Percentiles rank a stretch among this genome's conserved stretches.
Conservation (phyloP, 371 early-diverging fungal species). For the Mucor circinelloides region DNA sequence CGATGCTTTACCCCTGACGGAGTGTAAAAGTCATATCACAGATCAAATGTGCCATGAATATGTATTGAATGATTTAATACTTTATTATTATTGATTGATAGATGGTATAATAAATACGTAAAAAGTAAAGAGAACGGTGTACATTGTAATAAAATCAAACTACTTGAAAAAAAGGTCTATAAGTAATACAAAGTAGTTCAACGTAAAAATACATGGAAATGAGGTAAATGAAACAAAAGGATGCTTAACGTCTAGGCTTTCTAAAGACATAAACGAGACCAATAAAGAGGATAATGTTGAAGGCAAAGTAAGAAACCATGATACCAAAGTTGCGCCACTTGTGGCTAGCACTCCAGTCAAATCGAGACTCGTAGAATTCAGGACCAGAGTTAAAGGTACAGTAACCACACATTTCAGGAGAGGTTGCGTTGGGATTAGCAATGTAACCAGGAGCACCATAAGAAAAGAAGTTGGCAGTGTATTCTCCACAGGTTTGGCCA, state of each 20-base stretch:
- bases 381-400: conserved; percentile 65
- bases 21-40: too few relatives aligned
- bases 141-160: neutral
- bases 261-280: conserved; percentile 48
- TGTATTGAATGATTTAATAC: neutral
- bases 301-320: conserved; percentile 55
- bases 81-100: conserved; percentile 3
- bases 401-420: conserved; percentile 59
- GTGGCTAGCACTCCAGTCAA: conserved; percentile 65
- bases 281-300: conserved; percentile 55
- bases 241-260: conserved; percentile 38
- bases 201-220: conserved; percentile 3
- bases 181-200: neutral
- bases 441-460: conserved; percentile 63
- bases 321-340: conserved; percentile 79
- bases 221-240: neutral
- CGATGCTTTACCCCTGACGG: too few relatives aligned
- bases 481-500: conserved; percentile 65
- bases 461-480: conserved; percentile 57
- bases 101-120: conserved; percentile 4
- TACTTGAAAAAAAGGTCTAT: neutral
- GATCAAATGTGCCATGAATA: too few relatives aligned
- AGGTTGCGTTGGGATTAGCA: conserved; percentile 48
- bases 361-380: conserved; percentile 47
- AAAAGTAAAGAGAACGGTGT: neutral